Conservation (phyloP, 1,139 yeast genomes). For the Ashbya aceris region DNA sequence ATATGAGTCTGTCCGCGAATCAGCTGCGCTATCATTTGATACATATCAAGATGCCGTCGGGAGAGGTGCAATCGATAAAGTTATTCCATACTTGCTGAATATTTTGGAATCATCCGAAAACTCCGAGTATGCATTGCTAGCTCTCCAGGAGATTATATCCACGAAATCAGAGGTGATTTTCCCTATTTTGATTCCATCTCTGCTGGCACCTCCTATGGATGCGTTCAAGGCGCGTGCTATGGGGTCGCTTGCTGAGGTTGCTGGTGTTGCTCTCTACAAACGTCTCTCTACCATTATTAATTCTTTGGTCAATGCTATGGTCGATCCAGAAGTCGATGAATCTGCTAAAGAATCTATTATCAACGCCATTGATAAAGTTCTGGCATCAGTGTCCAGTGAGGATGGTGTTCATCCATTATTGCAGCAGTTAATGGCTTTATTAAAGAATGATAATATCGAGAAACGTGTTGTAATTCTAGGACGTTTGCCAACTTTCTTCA, state of each 20-base stretch:
- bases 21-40: conserved; percentile 90
- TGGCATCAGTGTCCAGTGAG: conserved; percentile 64
- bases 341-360: conserved; percentile 37
- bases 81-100: conserved; percentile 73
- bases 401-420: conserved; percentile 80
- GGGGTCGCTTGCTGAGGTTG: conserved; percentile 83
- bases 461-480: conserved; percentile 60
- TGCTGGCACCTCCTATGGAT: conserved; percentile 75
- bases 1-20: conserved; percentile 66
- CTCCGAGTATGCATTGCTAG: conserved; percentile 73
- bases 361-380: conserved; percentile 54
- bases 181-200: conserved; percentile 86
- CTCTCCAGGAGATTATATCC: conserved; percentile 87
- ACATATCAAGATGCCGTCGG: conserved; percentile 76
- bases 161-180: conserved; percentile 83
- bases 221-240: conserved; percentile 78
- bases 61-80: conserved; percentile 75
- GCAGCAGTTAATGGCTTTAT: conserved; percentile 68
- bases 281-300: conserved; percentile 64
- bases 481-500: conserved; percentile 66
- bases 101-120: conserved; percentile 55
- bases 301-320: conserved; percentile 56
- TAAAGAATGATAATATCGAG: conserved; percentile 64
- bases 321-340: conserved; percentile 32
- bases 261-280: conserved; percentile 73